Evolutionary conservation across 352 stramenopile species (phyloP).

Genomic region (Pythium dissotocum): DNA sequence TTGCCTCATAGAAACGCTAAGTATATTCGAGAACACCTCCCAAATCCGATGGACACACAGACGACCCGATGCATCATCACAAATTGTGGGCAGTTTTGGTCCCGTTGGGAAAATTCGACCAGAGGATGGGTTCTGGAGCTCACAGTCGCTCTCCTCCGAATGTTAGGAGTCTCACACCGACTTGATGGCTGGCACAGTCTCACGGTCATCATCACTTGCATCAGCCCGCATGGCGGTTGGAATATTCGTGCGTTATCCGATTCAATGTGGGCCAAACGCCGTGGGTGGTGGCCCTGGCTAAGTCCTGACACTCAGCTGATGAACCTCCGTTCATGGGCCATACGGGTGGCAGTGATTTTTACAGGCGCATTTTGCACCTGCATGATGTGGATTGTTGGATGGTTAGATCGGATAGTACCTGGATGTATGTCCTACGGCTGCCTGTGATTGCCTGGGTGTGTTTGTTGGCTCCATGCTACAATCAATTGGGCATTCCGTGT

Average conservation of each 20-base stretch:
- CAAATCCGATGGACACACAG: neutral
- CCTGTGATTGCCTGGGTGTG: neutral
- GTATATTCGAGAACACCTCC: neutral
- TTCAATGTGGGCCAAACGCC: neutral
- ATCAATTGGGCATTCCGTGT: neutral
- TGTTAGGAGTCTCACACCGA: neutral
- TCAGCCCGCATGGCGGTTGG: neutral
- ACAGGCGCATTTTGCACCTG: neutral
- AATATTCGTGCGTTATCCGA: conserved; percentile 3
- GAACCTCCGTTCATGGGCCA: neutral
- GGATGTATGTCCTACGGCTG: neutral
- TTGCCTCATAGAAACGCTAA: conserved; percentile 1
- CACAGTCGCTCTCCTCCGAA: too few species aligned
- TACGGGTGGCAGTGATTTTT: neutral
- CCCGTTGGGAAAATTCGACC: neutral
- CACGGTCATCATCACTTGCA: too few species aligned
- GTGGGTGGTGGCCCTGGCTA: neutral
- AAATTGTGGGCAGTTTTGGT: neutral
- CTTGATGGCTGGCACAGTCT: neutral
- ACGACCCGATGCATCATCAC: neutral
- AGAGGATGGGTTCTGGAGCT: conserved; percentile 5
- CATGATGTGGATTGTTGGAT: neutral
- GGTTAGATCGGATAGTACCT: neutral
- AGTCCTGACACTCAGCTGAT: neutral
- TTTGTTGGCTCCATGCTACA: too few species aligned